These are phyloP conservation scores for Aspergillus arachidicola DNA, from an alignment of 2,329 filamentous ascomycete genomes.

Conservation along the genomic window DNA sequence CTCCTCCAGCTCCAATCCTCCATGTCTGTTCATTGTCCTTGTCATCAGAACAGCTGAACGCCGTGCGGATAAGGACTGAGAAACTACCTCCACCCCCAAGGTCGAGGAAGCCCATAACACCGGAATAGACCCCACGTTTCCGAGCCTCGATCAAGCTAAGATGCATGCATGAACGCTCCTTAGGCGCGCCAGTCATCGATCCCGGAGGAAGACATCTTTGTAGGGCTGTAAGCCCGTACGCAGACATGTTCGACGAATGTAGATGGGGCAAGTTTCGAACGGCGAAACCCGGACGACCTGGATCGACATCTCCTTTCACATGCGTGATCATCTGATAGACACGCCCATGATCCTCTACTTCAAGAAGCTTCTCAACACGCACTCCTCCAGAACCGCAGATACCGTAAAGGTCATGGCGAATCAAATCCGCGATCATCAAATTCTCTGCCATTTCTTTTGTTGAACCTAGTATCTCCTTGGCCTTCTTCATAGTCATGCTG, in stretches of 20 bases:
- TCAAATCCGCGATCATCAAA: constrained; percentile 95
- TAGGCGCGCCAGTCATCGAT: constrained; percentile 95
- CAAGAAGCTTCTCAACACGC: constrained; percentile 74
- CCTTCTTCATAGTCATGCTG: constrained; percentile 69
- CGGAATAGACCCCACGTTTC: constrained; percentile 76
- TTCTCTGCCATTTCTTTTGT: constrained; percentile 95
- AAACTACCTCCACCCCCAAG: constrained; percentile 84
- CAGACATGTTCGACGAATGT: constrained; percentile 37
- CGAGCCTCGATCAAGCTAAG: constrained; percentile 68
- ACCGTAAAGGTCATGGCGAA: constrained; percentile 90
- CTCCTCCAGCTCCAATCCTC: constrained; percentile 87
- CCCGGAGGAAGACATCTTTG: constrained; percentile 80
- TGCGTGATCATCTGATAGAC: constrained; percentile 92
- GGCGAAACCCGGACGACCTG: constrained; percentile 31
- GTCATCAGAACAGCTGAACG: constrained; percentile 57
- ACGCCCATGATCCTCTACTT: constrained; percentile 86
- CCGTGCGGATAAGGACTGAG: constrained; percentile 84
- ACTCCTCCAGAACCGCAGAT: constrained; percentile 77
- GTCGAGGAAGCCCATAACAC: constrained; percentile 88
- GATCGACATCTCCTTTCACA: constrained; percentile 65
- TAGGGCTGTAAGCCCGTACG: constrained; percentile 71
- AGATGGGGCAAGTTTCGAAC: constrained; percentile 34
- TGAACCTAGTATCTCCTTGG: constrained; percentile 71
- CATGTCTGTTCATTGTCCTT: constrained; percentile 53
- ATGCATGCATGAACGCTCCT: constrained; percentile 87